Conservation (phyloP, 2,329 filamentous ascomycete species). For the Teratosphaeria gauchensis region DNA sequence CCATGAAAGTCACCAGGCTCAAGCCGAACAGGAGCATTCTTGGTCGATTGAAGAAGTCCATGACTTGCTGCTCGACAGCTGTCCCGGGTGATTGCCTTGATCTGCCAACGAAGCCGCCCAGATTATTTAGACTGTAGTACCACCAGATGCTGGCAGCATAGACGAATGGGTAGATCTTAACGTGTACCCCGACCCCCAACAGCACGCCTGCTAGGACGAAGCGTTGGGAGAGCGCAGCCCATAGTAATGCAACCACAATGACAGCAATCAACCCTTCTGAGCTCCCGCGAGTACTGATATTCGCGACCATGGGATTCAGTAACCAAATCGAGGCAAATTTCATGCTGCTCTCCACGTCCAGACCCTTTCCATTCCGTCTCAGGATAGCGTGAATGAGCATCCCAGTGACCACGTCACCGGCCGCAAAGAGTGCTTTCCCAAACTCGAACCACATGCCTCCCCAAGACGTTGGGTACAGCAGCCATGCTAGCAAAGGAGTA, state of each 20-base stretch:
- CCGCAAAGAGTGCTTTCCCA: conserved; percentile 79
- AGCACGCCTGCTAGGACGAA: conserved; percentile 60
- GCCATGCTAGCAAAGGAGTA: conserved; percentile 86
- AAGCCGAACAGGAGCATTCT: conserved; percentile 51
- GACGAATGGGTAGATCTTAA: conserved; percentile 98
- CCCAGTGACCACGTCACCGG: conserved; percentile 74
- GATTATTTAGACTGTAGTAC: conserved; percentile 54
- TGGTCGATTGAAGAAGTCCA: conserved; percentile 12
- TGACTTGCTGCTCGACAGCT: neutral
- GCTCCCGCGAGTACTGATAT: conserved; percentile 89
- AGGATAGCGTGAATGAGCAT: conserved; percentile 60
- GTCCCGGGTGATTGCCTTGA: neutral
- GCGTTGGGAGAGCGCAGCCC: conserved; percentile 61
- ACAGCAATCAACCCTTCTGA: conserved; percentile 84
- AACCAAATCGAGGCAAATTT: conserved; percentile 83
- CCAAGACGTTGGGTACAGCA: conserved; percentile 71
- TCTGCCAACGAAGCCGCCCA: conserved; percentile 1
- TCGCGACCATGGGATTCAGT: conserved; percentile 95
- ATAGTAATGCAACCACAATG: conserved; percentile 71
- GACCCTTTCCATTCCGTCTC: conserved; percentile 29
- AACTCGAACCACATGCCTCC: conserved; percentile 60
- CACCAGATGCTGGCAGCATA: conserved; percentile 75
- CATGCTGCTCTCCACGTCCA: conserved; percentile 46
- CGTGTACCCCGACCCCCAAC: conserved; percentile 79
- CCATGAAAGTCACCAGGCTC: conserved; percentile 63